Conservation (phyloP, 768 basidiomycete species). For the Suillus bovinus region DNA sequence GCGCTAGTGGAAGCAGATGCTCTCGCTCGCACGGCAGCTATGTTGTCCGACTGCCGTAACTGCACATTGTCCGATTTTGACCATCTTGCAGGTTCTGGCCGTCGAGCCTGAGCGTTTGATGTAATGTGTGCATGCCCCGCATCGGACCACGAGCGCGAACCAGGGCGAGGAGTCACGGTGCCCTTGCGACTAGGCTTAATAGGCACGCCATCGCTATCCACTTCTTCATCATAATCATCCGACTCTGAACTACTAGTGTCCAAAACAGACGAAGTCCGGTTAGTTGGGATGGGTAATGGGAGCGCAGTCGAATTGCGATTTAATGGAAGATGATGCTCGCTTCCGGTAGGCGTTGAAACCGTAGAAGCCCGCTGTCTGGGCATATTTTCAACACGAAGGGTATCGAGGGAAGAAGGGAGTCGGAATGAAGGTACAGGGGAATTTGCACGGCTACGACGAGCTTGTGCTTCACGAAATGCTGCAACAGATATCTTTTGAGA, state of each 20-base stretch:
- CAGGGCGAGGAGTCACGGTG: conserved; percentile 32
- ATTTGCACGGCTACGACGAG: conserved; percentile 59
- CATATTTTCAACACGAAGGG: conserved; percentile 27
- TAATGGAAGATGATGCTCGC: conserved; percentile 14
- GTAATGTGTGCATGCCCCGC: conserved; percentile 16
- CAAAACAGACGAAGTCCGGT: conserved; percentile 15
- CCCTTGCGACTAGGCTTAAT: conserved; percentile 36
- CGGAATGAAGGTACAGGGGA: conserved; percentile 58
- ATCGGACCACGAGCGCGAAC: conserved; percentile 19
- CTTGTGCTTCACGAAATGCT: conserved; percentile 78
- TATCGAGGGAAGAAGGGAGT: conserved; percentile 37
- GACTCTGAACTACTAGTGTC: conserved; percentile 27
- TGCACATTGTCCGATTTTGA: conserved; percentile 35
- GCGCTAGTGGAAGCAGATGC: conserved; percentile 64
- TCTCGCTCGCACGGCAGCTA: conserved; percentile 33
- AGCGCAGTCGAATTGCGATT: conserved; percentile 17
- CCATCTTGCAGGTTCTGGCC: conserved; percentile 12
- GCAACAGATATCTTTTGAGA: conserved; percentile 80
- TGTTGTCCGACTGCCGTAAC: conserved; percentile 10
- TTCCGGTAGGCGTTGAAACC: conserved; percentile 24
- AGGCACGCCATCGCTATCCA: conserved; percentile 35
- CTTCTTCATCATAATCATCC: conserved; percentile 36
- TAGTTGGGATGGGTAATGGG: conserved; percentile 7
- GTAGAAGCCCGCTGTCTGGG: conserved; percentile 31
- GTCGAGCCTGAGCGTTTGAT: conserved; percentile 3